These are phyloP conservation scores for Cubamyces lactineus DNA, from an alignment of 768 basidiomycete genomes.

Conservation along the genomic window DNA sequence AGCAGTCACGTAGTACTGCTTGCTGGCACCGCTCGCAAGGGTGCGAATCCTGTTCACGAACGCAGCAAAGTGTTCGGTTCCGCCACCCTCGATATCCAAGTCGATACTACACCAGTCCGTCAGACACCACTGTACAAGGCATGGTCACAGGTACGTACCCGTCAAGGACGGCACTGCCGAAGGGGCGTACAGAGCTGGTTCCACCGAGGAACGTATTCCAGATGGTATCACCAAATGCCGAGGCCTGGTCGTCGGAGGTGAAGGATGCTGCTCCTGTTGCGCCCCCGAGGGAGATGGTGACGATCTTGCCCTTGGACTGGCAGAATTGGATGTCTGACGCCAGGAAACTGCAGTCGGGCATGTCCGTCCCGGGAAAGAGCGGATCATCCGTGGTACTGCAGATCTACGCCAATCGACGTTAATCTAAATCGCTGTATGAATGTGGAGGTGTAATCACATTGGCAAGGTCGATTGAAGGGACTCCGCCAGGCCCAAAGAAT, in stretches of 20 bases:
- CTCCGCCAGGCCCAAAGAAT: constrained; percentile 60
- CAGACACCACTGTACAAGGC: neutral
- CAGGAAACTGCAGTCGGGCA: constrained; percentile 64
- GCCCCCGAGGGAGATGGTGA: constrained; percentile 43
- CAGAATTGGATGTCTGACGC: constrained; percentile 65
- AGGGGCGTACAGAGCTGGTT: constrained; percentile 63
- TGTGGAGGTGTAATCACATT: constrained; percentile 45
- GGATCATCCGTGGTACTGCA: constrained; percentile 61
- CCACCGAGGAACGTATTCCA: constrained; percentile 79
- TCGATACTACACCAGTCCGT: constrained; percentile 45
- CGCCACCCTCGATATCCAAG: constrained; percentile 76
- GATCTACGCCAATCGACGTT: constrained; percentile 43
- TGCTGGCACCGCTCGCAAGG: constrained; percentile 52
- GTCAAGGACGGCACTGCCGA: constrained; percentile 71
- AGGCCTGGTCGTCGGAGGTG: constrained; percentile 57
- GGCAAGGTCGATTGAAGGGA: constrained; percentile 62
- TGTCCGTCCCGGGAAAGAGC: constrained; percentile 61
- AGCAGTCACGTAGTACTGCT: constrained; percentile 67
- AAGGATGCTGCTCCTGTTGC: constrained; percentile 67
- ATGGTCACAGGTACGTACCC: constrained; percentile 47
- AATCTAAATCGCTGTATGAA: neutral
- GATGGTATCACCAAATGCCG: constrained; percentile 63
- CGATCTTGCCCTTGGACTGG: constrained; percentile 49
- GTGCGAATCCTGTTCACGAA: constrained; percentile 57
- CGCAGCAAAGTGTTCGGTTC: constrained; percentile 31